Conservation (phyloP, 768 basidiomycete genomes). For the Calocera cornea region DNA sequence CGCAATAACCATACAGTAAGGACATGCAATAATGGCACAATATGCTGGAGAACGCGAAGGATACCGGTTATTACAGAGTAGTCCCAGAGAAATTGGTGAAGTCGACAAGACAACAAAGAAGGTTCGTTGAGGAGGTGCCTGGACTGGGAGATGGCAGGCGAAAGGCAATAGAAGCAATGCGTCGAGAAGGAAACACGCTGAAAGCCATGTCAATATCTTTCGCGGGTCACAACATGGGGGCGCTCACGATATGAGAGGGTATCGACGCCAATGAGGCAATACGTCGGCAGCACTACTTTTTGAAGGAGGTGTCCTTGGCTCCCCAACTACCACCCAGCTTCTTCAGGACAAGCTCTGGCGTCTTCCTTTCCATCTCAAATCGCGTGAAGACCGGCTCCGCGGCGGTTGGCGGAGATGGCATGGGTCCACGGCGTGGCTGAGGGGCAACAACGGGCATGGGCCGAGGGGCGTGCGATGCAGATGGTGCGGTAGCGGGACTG, state of each 20-base stretch:
- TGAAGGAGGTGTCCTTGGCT: neutral
- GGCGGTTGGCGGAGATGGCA: neutral
- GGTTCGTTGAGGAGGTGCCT: too few relatives aligned
- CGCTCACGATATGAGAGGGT: neutral
- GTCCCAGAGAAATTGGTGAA: too few relatives aligned
- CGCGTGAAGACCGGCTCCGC: neutral
- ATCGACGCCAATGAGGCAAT: neutral
- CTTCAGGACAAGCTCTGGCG: neutral
- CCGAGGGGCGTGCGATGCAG: neutral
- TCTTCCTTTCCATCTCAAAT: neutral
- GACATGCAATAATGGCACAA: neutral
- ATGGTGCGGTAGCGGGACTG: neutral
- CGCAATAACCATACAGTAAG: neutral
- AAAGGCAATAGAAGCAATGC: too few relatives aligned
- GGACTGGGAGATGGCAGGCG: too few relatives aligned
- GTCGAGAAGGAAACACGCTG: too few relatives aligned
- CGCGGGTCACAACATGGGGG: too few relatives aligned
- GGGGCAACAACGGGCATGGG: neutral
- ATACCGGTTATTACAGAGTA: neutral
- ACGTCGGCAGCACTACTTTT: neutral
- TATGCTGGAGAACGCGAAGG: neutral
- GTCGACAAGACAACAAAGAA: too few relatives aligned
- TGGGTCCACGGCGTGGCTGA: neutral
- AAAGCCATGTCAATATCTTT: too few relatives aligned
- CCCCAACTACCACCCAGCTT: neutral